Base-by-base conservation (phyloP, 1,284 basidiomycete genomes). In the Moesziomyces antarcticus region DNA sequence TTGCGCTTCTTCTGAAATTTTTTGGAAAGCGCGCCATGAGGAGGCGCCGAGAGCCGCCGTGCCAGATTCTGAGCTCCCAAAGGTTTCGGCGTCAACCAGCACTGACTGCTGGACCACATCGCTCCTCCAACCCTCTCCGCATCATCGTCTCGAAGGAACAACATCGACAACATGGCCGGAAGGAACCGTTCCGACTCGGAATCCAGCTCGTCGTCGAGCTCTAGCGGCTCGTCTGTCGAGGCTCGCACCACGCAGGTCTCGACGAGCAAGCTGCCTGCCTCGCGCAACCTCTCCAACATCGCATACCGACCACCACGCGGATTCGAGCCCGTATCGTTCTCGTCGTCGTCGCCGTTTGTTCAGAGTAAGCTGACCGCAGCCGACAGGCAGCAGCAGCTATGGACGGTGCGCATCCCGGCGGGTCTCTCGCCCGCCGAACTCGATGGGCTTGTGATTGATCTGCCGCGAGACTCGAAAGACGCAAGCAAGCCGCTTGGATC, bases 241-340 rank as follows among this genome's bases (percentile, higher is more conserved):
- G 57, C 64, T 11, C 56, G 56, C 20, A 65, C 63, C 6, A 42
- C 70, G 5, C 58, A 56, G 0, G 64, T 43, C 25, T 68, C 70
- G 40, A 64, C 70, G 30, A 21, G 59, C 20, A 59, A 57, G 60
- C 64, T 64, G 8, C 47, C 64, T 25, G 50, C 49, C 6, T 67
- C 64, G 20, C 59, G 54, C 30, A 66, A 63, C 40, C 59, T 62
- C 7, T 67, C 64, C n/a, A 66, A 56, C 41, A 68, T 62, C 33
- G 64, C 58, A 22, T 75, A 75, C 43, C 56, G 52, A 11, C 69
- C 73, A 52, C 73, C 69, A 14, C 53, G 59, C 18, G 71, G 66
- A 24, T 75, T 75, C 22, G 65, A 70, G 14, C 35, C 64, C 5
- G 69, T 75, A 21, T 42, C 45, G 0, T 67, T 71, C 46, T 56